Evolutionary conservation across 768 basidiomycete genomes (phyloP), one percentile per base, ranked within the genome.

Genomic region (Boletus sensibilis): DNA sequence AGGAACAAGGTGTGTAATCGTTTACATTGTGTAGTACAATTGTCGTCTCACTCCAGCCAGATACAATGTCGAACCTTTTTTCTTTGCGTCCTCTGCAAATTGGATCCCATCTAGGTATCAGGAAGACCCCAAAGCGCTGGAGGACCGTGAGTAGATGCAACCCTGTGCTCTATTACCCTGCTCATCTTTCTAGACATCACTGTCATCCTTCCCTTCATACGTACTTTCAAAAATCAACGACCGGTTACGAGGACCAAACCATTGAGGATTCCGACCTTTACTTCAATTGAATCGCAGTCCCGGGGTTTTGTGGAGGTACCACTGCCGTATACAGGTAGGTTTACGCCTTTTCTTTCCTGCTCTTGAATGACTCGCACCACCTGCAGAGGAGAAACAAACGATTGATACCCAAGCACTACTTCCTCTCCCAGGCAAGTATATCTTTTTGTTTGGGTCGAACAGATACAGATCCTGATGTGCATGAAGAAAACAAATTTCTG

Each of bases 51-150:
- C 42, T 25, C 34, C 5, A 10, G 13, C 9, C 38, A 79, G 78
- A 56, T 76, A 72, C 56, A 71, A 73, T 49, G 59, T 78, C 29
- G 77, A 79, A 58, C 76, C 78, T 1, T 77, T 78, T 58, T 79
- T 76, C 59, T 79, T 76, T 43, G 72, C 76, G 8, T 77, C 75
- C 1, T 76, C 78, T 1, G 39, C 72, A 14, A 76, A 77, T 55
- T 72, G 74, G 68, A 78, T 75, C 35, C 75, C 78, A 1, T 73
- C 76, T 1, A 72, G 75, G 44, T 79, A 76, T 56, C 75, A 72
- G 59, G 76, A 78, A 64, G 71, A 72, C 20, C 44, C 62, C 9
- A 60, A 55, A n/a, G 53, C 55, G n/a, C 59, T 61, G 20, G 59
- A 67, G 45, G 78, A 79, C 51, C 78, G 78, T 79, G 54, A 57